These are phyloP conservation scores for Leishmania braziliensis DNA, from an alignment of 208 protist species.

Conservation along the genomic window DNA sequence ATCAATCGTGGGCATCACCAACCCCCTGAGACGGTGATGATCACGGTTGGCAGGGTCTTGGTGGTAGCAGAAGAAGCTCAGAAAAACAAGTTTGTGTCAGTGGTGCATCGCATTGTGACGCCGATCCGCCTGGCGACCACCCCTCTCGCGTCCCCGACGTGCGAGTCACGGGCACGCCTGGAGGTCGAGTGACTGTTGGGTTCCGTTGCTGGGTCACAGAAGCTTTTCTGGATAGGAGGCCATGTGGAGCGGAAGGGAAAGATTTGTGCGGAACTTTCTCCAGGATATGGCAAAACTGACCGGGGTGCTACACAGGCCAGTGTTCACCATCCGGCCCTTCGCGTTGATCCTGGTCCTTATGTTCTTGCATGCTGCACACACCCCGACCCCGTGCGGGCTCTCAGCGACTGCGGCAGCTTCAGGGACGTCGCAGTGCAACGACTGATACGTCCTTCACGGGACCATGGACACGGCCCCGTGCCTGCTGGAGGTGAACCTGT, in stretches of 20 bases:
- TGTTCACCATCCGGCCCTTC: slow-evolving; percentile 11
- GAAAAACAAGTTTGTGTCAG: background rate
- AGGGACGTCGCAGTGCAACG: slow-evolving; percentile 17
- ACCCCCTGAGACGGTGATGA: background rate
- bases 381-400: slow-evolving; percentile 6
- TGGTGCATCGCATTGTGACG: background rate
- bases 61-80: background rate
- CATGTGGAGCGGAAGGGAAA: slow-evolving; percentile 13
- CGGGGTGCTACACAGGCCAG: background rate
- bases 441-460: slow-evolving; percentile 20
- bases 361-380: slow-evolving; percentile 17
- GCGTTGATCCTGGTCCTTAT: background rate
- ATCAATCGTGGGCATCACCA: background rate
- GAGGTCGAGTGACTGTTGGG: slow-evolving; percentile 3
- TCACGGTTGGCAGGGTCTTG: slow-evolving; percentile 5
- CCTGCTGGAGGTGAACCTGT: slow-evolving; percentile 30
- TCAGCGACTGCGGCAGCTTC: slow-evolving; percentile 31
- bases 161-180: slow-evolving; percentile 6
- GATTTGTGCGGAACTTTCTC: slow-evolving; percentile 17
- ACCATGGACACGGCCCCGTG: slow-evolving; percentile 30
- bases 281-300: slow-evolving; percentile 22
- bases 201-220: background rate
- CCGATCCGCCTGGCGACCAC: slow-evolving; percentile 22
- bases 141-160: slow-evolving; percentile 14
- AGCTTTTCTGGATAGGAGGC: slow-evolving; percentile 22